These are phyloP conservation scores for Aspergillus sclerotialis DNA, from an alignment of 2,329 filamentous ascomycete genomes.

Conservation along the genomic window DNA sequence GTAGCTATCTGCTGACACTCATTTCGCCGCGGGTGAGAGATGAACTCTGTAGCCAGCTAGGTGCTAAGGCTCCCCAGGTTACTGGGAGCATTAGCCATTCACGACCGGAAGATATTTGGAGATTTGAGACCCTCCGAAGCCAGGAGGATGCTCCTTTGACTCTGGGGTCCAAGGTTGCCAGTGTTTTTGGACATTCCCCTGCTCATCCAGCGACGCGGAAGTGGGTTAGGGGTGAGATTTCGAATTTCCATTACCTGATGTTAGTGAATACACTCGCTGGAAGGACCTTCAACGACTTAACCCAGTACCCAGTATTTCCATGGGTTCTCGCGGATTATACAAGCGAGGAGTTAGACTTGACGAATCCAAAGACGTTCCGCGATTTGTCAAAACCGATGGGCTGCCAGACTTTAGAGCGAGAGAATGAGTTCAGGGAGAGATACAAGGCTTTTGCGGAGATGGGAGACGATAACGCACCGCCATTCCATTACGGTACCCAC, in stretches of 20 bases:
- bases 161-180: conserved; percentile 83
- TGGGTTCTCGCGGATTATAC: conserved; percentile 97
- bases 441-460: conserved; percentile 88
- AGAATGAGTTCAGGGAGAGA: conserved; percentile 72
- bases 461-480: conserved; percentile 64
- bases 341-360: conserved; percentile 83
- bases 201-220: conserved; percentile 79
- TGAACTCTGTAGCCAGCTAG: conserved; percentile 70
- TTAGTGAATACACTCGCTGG: conserved; percentile 96
- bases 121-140: conserved; percentile 74
- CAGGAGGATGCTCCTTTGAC: conserved; percentile 57
- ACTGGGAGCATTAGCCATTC: conserved; percentile 61
- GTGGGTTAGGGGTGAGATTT: conserved; percentile 92
- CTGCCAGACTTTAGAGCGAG: conserved; percentile 69
- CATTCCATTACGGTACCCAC: conserved; percentile 97
- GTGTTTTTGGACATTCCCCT: conserved; percentile 76
- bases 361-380: conserved; percentile 75
- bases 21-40: conserved; percentile 68
- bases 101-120: conserved; percentile 83
- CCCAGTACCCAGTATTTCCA: conserved; percentile 95
- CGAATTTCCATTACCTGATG: conserved; percentile 99
- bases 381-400: conserved; percentile 96
- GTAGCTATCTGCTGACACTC: conserved; percentile 86
- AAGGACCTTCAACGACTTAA: conserved; percentile 93
- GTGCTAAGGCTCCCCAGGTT: conserved; percentile 72